These are phyloP conservation scores for Leccinum angustisporum DNA, from an alignment of 1,284 basidiomycete species.

Conservation along the genomic window DNA sequence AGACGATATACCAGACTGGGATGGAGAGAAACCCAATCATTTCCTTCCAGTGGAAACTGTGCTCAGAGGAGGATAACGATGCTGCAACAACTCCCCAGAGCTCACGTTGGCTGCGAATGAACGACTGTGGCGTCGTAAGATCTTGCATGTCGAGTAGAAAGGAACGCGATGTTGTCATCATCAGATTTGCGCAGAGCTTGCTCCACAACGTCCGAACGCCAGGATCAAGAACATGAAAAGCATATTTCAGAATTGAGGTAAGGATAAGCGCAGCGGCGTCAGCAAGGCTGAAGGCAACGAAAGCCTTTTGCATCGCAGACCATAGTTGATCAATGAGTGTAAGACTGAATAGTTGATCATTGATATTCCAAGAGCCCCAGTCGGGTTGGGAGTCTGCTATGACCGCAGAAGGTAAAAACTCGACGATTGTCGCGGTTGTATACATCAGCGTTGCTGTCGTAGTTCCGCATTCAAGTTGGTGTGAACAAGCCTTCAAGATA, in stretches of 20 bases:
- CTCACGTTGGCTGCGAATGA: constrained; percentile 26
- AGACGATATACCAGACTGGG: constrained; percentile 43
- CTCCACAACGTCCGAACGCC: constrained; percentile 45
- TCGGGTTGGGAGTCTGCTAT: constrained; percentile 9
- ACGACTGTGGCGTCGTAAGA: constrained; percentile 11
- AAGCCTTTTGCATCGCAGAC: constrained; percentile 49
- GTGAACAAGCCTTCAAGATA: constrained; percentile 49
- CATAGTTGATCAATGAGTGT: constrained; percentile 44
- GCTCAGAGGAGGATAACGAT: constrained; percentile 16
- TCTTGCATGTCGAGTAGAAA: constrained; percentile 22
- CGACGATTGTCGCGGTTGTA: constrained; percentile 22
- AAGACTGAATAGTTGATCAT: constrained; percentile 40
- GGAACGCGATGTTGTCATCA: constrained; percentile 30
- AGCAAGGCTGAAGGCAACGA: constrained; percentile 39
- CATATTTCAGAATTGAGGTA: constrained; percentile 39
- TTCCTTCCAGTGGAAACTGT: constrained; percentile 36
- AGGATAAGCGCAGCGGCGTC: constrained; percentile 45
- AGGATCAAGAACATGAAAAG: constrained; percentile 39
- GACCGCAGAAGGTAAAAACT: constrained; percentile 25
- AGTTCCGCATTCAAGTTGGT: constrained; percentile 40
- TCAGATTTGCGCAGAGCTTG: constrained; percentile 44
- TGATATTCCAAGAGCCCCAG: constrained; percentile 30
- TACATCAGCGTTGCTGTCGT: constrained; percentile 33
- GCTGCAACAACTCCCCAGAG: constrained; percentile 36
- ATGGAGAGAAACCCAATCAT: constrained; percentile 43